phyloP scores from a whole-genome alignment of 2,329 filamentous ascomycete genomes.

The Ceratocystis ficicola region DNA sequence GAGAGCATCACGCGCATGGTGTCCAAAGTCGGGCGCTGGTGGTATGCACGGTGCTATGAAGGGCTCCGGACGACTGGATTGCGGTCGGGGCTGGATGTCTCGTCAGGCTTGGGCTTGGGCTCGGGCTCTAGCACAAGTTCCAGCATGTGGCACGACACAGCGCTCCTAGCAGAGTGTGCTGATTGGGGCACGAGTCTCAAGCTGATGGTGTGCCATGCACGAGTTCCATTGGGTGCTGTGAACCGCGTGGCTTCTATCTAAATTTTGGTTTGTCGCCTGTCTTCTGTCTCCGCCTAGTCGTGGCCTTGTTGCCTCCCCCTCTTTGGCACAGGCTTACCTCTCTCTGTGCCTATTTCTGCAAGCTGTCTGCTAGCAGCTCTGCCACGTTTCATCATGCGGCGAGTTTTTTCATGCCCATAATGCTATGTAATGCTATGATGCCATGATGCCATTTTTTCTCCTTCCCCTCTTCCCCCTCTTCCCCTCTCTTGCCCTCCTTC shows the following conservation, averaged over 20 bases:
- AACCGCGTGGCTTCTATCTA: slow-evolving; percentile 21
- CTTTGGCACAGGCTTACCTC: background rate
- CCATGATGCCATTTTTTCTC: background rate
- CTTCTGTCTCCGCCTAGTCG: background rate
- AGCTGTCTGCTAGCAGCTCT: background rate
- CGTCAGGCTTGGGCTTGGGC: slow-evolving; percentile 29
- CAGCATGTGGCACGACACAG: slow-evolving; percentile 68
- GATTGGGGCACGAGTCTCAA: slow-evolving; percentile 77
- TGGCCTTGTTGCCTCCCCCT: background rate
- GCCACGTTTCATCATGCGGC: background rate
- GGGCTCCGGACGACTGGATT: slow-evolving; percentile 28
- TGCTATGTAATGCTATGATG: background rate
- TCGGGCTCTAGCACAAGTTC: slow-evolving; percentile 24
- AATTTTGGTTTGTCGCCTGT: background rate
- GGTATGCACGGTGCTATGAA: slow-evolving; percentile 92
- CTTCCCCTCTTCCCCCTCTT: background rate
- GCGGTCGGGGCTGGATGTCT: too few relatives aligned
- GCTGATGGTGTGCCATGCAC: slow-evolving; percentile 80
- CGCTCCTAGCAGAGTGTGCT: slow-evolving; percentile 71
- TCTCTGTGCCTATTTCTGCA: background rate
- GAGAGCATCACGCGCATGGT: slow-evolving; percentile 88
- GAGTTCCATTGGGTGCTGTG: slow-evolving; percentile 48
- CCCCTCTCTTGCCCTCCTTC: background rate
- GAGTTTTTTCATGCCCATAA: background rate
- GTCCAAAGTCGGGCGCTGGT: slow-evolving; percentile 83